Base-by-base conservation (phyloP, 2,329 filamentous ascomycete genomes). In the Penicillium nordicum region DNA sequence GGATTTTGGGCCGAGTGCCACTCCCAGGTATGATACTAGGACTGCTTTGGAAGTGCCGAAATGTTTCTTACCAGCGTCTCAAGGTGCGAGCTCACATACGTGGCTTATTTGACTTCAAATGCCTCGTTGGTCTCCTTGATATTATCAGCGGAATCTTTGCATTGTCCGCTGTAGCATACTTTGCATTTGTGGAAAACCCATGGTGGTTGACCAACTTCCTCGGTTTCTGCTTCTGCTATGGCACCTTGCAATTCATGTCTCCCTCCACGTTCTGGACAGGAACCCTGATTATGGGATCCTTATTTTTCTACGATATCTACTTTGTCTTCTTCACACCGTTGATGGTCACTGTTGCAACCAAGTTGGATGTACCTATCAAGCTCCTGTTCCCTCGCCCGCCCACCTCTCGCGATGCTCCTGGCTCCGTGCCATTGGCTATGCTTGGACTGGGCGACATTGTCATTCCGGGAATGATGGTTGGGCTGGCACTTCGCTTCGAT, bases 221-320 rank as follows among this genome's bases (percentile, higher is more conserved):
- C 67, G 92, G 90, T 0, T 90, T 93, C 63, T 89, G 88, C 6
- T 91, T 96, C 76, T 92, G 88, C 63, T 97, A 97, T 68, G 84
- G 84, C 8, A 86, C 89, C 4, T 81, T 97, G 53, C 85, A 93
- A 65, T 77, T 96, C 51, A 85, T 97, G 78, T 96, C 92, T 1
- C 92, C 92, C 0, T 96, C 92, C 0, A 93, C 90, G 0, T 96
- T 97, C 69, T 77, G 83, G 53, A 96, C 90, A 0, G 91, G 91
- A 0, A 88, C 88, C 7, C 74, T 92, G 42, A 86, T 97, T 10
- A 79, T 97, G 1, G 77, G 80, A 10, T 90, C 88, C 0, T 79
- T 97, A 1, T 97, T 97, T 77, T 85, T 96, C 68, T 99, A 99
- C 69, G 93, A 99, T 70, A 93, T 99, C 47, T 86, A 94, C 72